Conservation (phyloP, 495 filamentous ascomycete species). For the Cercophora scortea region DNA sequence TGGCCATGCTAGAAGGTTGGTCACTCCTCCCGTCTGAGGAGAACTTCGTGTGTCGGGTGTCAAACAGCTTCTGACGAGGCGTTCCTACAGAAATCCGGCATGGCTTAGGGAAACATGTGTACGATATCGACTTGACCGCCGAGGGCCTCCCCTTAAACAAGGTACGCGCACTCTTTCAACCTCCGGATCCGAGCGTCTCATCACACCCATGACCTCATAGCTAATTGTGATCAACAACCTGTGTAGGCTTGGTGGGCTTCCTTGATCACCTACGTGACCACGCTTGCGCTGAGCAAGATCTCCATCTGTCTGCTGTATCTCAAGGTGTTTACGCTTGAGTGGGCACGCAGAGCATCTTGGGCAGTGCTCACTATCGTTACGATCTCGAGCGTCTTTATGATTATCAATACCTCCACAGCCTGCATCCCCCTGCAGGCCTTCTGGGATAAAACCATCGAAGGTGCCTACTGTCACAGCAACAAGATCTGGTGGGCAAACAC, state of each 20-base stretch:
- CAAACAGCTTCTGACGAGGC: background rate
- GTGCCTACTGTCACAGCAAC: slow-evolving; percentile 10
- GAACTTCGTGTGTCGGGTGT: too few relatives aligned
- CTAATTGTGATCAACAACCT: background rate
- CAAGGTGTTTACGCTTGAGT: slow-evolving; percentile 19
- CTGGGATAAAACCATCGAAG: slow-evolving; percentile 17
- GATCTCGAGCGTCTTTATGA: slow-evolving; percentile 5
- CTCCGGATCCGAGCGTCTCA: background rate
- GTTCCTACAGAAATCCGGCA: slow-evolving; percentile 6
- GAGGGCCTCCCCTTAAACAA: slow-evolving; percentile 2
- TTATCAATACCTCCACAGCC: slow-evolving; percentile 7
- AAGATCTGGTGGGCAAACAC: slow-evolving; percentile 21
- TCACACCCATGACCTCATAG: background rate
- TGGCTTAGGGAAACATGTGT: slow-evolving; percentile 17
- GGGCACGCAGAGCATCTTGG: slow-evolving; percentile 10
- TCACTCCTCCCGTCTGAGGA: background rate
- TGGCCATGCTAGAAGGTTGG: slow-evolving; percentile 2
- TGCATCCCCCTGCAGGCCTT: slow-evolving; percentile 20
- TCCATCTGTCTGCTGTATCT: slow-evolving; percentile 23
- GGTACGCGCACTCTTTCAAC: slow-evolving; percentile 1
- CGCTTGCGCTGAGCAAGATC: slow-evolving; percentile 16
- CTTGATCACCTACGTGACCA: slow-evolving; percentile 11
- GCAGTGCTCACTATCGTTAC: slow-evolving; percentile 11
- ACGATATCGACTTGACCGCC: slow-evolving; percentile 4
- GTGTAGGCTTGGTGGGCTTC: slow-evolving; percentile 16